Evolutionary conservation across 441 rosid species (phyloP), one percentile per base, ranked within the genome.

Genomic region (Pelargonium citronellum): DNA sequence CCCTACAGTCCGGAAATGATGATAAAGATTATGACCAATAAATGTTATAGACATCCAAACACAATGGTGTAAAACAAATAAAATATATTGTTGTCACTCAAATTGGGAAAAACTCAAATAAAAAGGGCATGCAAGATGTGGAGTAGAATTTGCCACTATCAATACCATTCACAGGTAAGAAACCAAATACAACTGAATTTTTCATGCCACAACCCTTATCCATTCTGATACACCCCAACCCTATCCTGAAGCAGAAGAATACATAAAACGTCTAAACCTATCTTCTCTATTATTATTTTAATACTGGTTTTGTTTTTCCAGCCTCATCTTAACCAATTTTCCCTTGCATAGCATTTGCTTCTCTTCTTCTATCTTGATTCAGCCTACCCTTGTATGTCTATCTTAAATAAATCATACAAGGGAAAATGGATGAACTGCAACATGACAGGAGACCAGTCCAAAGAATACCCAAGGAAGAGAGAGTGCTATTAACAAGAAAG

Each of bases 1-100:
- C 99, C 99, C 98, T 95, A 80, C 15, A 69, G 63, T 64, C 64
- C 73, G 62, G 49, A 47, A 65, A 61, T 46, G 8, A 75, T 16
- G 60, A 62, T 67, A 67, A 30, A 43, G 15, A 53, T 61, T 66
- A 77, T 27, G 27, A 68, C 6, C 3, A 67, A 68, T 24, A 17
- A 39, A 73, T 19, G 67, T 34, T 13, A 43, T 7, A 15, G 24
- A 7, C 46, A 73, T 55, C 17, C 61, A 55, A 16, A 17, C 22
- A 17, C 24, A 55, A 55, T 5, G 9, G 22, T 55, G 24, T 7
- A 55, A 19, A 4, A 11, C 0, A 19, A 55, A 17, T 6, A 7
- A 55, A 6, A 55, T 20, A 55, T 55, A 1, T 16, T 53, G 19
- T 15, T 53, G 19, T 15, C 22, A 7, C 0, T 53, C 16, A 15